Evolutionary conservation across 176 grass and related monocot genomes (phyloP).

Genomic region (Saccharum spontaneum): DNA sequence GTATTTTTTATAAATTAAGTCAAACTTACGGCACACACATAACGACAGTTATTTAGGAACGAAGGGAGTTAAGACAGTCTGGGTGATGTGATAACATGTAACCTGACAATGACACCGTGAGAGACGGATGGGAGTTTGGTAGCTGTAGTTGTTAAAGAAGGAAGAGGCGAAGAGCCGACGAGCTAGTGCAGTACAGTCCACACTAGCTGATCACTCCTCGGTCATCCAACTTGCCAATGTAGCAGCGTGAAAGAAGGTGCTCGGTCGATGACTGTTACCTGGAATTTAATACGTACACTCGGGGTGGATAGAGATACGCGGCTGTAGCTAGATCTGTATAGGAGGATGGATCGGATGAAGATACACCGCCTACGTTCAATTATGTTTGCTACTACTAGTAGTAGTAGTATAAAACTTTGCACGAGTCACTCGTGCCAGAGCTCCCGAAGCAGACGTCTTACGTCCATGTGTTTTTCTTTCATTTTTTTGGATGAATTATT

Average conservation of each 20-base stretch:
- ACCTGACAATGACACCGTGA: too few relatives aligned
- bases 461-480: too few relatives aligned
- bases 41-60: too few relatives aligned
- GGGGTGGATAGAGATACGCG: background rate
- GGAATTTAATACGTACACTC: constrained; percentile 26
- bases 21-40: too few relatives aligned
- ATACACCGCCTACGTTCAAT: background rate
- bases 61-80: too few relatives aligned
- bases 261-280: constrained; percentile 19
- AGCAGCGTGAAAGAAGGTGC: background rate
- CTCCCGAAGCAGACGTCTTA: too few relatives aligned
- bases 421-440: background rate
- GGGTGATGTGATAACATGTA: too few relatives aligned
- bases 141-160: background rate
- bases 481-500: too few relatives aligned
- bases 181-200: too few relatives aligned
- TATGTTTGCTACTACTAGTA: background rate
- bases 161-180: too few relatives aligned
- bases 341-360: background rate
- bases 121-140: background rate
- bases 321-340: background rate
- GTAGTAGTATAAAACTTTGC: background rate
- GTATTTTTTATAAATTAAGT: too few relatives aligned
- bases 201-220: too few relatives aligned
- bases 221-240: background rate